Conservation (phyloP, 352 stramenopile species). For the Halophytophthora polymorphica region DNA sequence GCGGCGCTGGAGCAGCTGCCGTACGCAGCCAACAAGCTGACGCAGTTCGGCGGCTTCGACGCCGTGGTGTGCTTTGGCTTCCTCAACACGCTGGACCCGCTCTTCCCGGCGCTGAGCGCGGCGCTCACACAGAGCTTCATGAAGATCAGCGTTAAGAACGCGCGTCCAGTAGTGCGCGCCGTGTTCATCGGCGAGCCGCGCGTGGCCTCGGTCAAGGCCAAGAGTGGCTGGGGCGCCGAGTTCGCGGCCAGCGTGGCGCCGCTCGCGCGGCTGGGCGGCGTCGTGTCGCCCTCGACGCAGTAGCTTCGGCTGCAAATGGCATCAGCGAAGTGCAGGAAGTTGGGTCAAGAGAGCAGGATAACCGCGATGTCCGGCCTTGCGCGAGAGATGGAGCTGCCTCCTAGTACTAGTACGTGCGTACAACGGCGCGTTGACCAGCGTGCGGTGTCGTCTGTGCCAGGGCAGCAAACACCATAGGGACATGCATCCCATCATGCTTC, state of each 20-base stretch:
- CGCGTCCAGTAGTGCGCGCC: conserved; percentile 75
- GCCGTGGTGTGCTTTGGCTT: conserved; percentile 78
- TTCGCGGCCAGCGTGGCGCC: conserved; percentile 58
- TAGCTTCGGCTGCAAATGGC: no score
- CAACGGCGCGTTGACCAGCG: no score
- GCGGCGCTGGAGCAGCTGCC: conserved; percentile 71
- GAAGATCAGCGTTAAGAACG: conserved; percentile 79
- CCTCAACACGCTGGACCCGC: conserved; percentile 57
- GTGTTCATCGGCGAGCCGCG: conserved; percentile 81
- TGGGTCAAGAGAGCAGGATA: no score
- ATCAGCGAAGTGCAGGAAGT: no score
- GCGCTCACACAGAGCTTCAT: conserved; percentile 74
- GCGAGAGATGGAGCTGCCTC: no score
- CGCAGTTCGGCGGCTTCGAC: conserved; percentile 63
- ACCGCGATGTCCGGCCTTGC: no score
- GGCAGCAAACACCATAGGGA: no score
- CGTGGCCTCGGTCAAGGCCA: conserved; percentile 68
- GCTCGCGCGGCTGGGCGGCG: conserved; percentile 68
- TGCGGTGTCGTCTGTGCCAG: no score
- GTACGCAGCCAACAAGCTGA: conserved; percentile 83
- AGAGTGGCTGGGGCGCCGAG: conserved; percentile 62
- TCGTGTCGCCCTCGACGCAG: no score
- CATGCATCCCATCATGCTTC: no score
- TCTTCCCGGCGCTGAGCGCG: conserved; percentile 57
- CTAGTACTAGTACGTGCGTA: no score